phyloP scores from a whole-genome alignment of 495 filamentous ascomycete species.

The Penicillium lagena region DNA sequence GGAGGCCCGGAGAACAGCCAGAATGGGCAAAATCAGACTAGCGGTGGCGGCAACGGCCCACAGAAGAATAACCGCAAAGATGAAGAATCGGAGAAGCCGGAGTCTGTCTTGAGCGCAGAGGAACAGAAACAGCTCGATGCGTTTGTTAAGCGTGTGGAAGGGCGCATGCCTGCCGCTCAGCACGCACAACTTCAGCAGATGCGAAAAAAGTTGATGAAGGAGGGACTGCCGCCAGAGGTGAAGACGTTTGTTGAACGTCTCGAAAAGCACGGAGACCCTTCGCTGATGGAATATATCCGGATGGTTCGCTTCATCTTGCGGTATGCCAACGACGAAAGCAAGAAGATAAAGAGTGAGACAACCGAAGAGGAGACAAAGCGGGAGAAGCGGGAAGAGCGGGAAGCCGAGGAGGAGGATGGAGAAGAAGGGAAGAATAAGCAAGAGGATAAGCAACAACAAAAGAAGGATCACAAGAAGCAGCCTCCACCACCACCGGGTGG shows the following conservation, averaged over 20 bases:
- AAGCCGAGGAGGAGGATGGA: slow-evolving; percentile 5
- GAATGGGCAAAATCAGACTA: slow-evolving; percentile 16
- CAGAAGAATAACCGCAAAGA: slow-evolving; percentile 9
- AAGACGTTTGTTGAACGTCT: slow-evolving; percentile 17
- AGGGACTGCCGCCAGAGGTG: slow-evolving; percentile 27
- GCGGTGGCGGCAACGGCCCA: slow-evolving; percentile 1
- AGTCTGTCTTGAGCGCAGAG: slow-evolving; percentile 25
- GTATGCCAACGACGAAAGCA: slow-evolving; percentile 28
- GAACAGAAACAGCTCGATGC: slow-evolving; percentile 30
- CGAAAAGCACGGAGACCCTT: slow-evolving; percentile 23
- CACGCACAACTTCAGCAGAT: slow-evolving; percentile 23
- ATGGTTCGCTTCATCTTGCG: slow-evolving; percentile 30
- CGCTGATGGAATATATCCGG: slow-evolving; percentile 32
- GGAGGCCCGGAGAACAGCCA: slow-evolving; percentile 37
- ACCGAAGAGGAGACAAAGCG: slow-evolving; percentile 22
- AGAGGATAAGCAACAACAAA: slow-evolving; percentile 25
- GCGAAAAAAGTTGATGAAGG: slow-evolving; percentile 21
- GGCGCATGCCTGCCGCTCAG: slow-evolving; percentile 20
- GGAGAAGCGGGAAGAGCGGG: slow-evolving; percentile 15
- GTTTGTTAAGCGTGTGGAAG: slow-evolving; percentile 24
- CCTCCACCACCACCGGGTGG: slow-evolving; percentile 10
- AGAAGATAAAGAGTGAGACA: slow-evolving; percentile 42
- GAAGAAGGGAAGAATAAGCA: background rate
- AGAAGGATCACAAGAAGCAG: slow-evolving; percentile 4
- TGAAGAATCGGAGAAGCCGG: slow-evolving; percentile 31